Evolutionary conservation across 768 basidiomycete genomes (phyloP).

Genomic region (Trichaptum fuscoviolaceum): DNA sequence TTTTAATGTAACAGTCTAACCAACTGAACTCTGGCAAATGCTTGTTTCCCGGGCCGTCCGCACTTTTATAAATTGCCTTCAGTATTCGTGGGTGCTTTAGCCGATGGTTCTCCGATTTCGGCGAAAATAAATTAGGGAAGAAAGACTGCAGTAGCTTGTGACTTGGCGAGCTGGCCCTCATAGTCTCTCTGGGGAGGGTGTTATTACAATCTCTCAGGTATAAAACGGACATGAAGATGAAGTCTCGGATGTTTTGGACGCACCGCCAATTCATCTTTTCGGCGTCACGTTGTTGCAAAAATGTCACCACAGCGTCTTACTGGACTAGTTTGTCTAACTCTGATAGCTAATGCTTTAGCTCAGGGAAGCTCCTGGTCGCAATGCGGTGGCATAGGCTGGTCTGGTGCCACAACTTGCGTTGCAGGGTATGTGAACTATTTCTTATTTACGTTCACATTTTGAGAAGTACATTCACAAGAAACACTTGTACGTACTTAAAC

Average conservation of each 20-base stretch:
- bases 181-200: not conserved
- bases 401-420: slow-evolving; percentile 28
- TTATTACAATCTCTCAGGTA: not conserved
- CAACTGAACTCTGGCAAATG: too few relatives aligned
- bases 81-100: not conserved
- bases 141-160: not conserved
- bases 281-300: not conserved
- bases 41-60: not conserved
- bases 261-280: not conserved
- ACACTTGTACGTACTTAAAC: slow-evolving; percentile 30
- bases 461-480: slow-evolving; percentile 18
- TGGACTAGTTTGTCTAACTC: not conserved
- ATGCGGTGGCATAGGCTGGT: slow-evolving; percentile 32
- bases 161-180: not conserved
- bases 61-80: not conserved
- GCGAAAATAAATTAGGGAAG: not conserved
- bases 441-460: not conserved
- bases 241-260: not conserved
- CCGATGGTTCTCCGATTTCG: not conserved
- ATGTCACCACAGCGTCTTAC: not conserved
- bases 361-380: not conserved
- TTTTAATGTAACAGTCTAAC: too few relatives aligned
- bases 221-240: not conserved
- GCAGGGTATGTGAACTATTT: slow-evolving; percentile 19
- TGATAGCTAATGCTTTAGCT: not conserved